Evolutionary conservation across 441 rosid species (phyloP).

Genomic region (Aleurites moluccanus): DNA sequence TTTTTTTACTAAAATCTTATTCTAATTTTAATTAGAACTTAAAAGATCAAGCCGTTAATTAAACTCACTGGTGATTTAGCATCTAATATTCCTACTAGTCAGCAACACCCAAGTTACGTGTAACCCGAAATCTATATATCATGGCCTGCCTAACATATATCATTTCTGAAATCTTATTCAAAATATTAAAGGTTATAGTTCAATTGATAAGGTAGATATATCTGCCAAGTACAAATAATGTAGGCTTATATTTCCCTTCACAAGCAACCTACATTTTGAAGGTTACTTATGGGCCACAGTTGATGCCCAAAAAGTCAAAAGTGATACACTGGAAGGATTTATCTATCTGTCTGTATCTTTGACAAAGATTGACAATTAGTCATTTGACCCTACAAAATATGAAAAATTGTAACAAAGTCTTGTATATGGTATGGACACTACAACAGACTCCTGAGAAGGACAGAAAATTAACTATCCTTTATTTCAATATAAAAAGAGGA

Average conservation of each 20-base stretch:
- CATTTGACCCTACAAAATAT: constrained; percentile 1
- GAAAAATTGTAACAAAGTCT: not conserved
- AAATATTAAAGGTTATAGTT: too few relatives aligned
- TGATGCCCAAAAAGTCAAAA: not conserved
- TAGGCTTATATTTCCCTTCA: not conserved
- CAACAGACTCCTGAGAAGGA: not conserved
- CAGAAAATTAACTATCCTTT: not conserved
- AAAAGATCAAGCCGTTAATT: not conserved
- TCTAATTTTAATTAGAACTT: not conserved
- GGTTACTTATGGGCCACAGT: not conserved
- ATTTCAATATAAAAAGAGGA: not conserved
- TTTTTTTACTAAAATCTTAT: too few relatives aligned
- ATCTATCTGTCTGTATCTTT: not conserved
- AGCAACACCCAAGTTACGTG: too few relatives aligned
- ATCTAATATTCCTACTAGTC: not conserved
- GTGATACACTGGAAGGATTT: not conserved
- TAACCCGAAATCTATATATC: too few relatives aligned
- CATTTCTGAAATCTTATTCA: too few relatives aligned
- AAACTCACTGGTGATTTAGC: not conserved
- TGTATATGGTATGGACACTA: too few relatives aligned
- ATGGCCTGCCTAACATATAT: too few relatives aligned
- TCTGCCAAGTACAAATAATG: too few relatives aligned
- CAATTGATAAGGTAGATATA: too few relatives aligned
- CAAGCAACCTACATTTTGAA: not conserved
- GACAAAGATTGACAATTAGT: not conserved